Evolutionary conservation across 352 stramenopile species (phyloP).

Genomic region (Elongisporangium anandrum): DNA sequence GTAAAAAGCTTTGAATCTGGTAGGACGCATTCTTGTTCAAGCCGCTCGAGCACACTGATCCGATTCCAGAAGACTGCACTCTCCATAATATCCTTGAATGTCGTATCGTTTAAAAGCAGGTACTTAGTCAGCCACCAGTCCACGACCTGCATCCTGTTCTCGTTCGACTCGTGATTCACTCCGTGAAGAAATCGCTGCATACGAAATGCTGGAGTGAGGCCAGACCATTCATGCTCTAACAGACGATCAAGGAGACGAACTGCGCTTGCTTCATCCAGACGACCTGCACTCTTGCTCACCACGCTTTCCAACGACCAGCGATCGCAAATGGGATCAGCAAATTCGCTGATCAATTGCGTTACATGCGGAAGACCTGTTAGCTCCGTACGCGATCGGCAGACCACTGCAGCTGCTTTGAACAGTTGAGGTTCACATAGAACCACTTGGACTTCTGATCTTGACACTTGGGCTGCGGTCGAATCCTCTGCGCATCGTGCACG

Average conservation of each 20-base stretch:
- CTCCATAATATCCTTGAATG: background rate
- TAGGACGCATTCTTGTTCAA: background rate
- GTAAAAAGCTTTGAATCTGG: background rate
- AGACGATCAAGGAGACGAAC: background rate
- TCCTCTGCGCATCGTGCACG: too few relatives aligned
- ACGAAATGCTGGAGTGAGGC: background rate
- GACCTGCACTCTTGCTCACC: background rate
- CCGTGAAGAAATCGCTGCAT: background rate
- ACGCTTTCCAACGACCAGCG: background rate
- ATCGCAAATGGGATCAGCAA: background rate
- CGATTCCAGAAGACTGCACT: background rate
- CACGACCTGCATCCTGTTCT: background rate
- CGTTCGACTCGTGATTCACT: background rate
- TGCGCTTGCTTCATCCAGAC: background rate
- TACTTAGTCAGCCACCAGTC: background rate
- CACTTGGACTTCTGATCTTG: too few relatives aligned
- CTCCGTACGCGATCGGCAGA: background rate
- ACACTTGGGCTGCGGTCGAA: too few relatives aligned
- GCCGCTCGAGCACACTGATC: background rate
- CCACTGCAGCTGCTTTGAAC: background rate
- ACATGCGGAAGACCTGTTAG: background rate
- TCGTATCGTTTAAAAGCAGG: background rate
- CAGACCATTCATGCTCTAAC: background rate
- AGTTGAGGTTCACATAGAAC: too few relatives aligned
- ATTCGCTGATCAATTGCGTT: background rate